phyloP scores from a whole-genome alignment of 2,329 filamentous ascomycete species.

The Fusarium sp. region DNA sequence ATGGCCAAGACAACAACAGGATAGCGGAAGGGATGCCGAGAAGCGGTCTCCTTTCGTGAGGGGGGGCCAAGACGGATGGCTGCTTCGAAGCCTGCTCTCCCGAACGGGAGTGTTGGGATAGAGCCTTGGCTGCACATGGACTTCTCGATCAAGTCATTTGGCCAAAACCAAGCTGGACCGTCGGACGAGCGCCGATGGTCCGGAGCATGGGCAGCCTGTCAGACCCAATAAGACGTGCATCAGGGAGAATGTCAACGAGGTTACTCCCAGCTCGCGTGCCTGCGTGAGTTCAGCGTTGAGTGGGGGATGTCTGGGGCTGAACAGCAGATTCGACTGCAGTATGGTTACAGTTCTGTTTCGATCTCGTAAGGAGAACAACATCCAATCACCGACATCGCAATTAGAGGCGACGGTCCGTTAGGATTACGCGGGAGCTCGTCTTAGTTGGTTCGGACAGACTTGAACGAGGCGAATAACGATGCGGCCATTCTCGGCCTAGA shows the following conservation, averaged over 20 bases:
- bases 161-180: slow-evolving; percentile 34
- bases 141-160: slow-evolving; percentile 32
- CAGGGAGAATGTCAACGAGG: slow-evolving; percentile 18
- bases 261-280: slow-evolving; percentile 22
- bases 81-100: not conserved
- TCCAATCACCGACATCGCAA: slow-evolving; percentile 36
- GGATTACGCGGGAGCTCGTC: slow-evolving; percentile 8
- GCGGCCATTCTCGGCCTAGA: slow-evolving; percentile 7
- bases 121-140: slow-evolving; percentile 23
- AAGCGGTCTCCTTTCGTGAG: slow-evolving; percentile 23
- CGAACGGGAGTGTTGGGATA: slow-evolving; percentile 10
- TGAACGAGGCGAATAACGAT: slow-evolving; percentile 4
- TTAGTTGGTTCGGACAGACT: slow-evolving; percentile 13
- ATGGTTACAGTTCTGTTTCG: slow-evolving; percentile 27
- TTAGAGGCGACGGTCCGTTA: slow-evolving; percentile 34
- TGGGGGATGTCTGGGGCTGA: slow-evolving; percentile 32
- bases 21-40: slow-evolving; percentile 11
- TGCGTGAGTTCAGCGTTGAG: slow-evolving; percentile 13
- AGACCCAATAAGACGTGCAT: slow-evolving; percentile 29
- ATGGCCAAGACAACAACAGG: slow-evolving; percentile 17
- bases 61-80: slow-evolving; percentile 33
- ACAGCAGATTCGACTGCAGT: slow-evolving; percentile 11
- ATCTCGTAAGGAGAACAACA: slow-evolving; percentile 41
- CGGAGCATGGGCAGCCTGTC: slow-evolving; percentile 34
- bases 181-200: slow-evolving; percentile 46